A percentile compares a stretch with the other conserved stretches of the same genome.
These are phyloP conservation scores for Tricholomella constricta DNA, from an alignment of 768 basidiomycete species.

Conservation along the genomic window DNA sequence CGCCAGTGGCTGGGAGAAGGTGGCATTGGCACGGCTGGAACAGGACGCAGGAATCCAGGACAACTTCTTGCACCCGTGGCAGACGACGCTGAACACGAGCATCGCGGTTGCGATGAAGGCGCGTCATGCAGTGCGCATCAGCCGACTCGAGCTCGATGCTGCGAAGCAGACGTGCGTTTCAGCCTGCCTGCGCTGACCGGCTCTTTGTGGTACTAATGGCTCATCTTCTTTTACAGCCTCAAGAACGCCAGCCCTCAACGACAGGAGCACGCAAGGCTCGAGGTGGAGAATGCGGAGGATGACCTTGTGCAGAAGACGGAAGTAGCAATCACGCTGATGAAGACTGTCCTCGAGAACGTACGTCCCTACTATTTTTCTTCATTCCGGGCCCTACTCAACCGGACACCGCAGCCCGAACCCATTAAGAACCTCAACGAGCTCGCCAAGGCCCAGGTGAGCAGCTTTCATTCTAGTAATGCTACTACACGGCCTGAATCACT, in stretches of 20 bases:
- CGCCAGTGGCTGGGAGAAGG: conserved; percentile 82
- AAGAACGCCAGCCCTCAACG: conserved; percentile 74
- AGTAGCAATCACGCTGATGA: conserved; percentile 95
- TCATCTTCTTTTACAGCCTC: conserved; percentile 46
- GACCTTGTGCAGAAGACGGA: conserved; percentile 98
- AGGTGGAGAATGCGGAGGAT: conserved; percentile 93
- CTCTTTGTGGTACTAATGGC: neutral
- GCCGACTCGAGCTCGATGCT: conserved; percentile 86
- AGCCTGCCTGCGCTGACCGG: neutral
- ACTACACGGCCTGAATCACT: neutral
- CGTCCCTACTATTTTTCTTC: conserved; percentile 28
- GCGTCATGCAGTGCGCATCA: conserved; percentile 75
- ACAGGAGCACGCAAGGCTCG: conserved; percentile 91
- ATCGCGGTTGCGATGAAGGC: conserved; percentile 94
- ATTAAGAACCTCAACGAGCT: conserved; percentile 93
- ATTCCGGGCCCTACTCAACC: conserved; percentile 1
- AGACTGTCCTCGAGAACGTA: conserved; percentile 97
- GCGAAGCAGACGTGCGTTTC: conserved; percentile 75
- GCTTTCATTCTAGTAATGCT: neutral
- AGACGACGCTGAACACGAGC: conserved; percentile 79
- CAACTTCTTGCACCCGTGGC: conserved; percentile 82
- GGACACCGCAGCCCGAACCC: conserved; percentile 77
- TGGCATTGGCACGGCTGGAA: conserved; percentile 70
- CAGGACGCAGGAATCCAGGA: conserved; percentile 75
- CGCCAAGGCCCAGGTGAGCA: conserved; percentile 77